Conservation (phyloP, 2,329 filamentous ascomycete species). For the Fusarium sp. region DNA sequence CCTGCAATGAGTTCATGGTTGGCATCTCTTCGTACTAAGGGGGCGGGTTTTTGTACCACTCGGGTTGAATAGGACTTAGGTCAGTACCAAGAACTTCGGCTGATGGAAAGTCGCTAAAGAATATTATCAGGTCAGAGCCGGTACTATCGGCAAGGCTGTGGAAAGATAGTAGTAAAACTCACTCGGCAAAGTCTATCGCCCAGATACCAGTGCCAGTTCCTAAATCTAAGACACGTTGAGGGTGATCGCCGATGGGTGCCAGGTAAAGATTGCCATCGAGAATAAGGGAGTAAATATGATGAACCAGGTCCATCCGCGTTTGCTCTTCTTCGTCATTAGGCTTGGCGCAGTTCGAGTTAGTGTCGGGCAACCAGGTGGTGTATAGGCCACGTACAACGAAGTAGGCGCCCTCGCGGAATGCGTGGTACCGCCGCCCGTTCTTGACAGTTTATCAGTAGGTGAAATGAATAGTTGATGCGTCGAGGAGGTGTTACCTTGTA, state of each 20-base stretch:
- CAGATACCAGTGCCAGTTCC: neutral
- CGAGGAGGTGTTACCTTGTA: neutral
- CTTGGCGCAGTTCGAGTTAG: neutral
- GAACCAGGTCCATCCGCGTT: neutral
- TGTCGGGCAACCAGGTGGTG: neutral
- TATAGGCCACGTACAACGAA: neutral
- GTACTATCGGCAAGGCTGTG: neutral
- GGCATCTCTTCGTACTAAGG: neutral
- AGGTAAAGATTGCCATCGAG: neutral
- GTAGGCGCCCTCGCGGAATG: neutral
- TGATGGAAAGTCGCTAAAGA: neutral
- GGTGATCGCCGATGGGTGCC: neutral
- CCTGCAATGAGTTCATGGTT: neutral
- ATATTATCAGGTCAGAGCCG: neutral
- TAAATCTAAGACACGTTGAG: neutral
- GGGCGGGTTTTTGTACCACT: neutral
- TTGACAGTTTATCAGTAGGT: neutral
- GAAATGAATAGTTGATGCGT: neutral
- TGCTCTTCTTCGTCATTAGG: neutral
- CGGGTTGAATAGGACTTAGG: neutral
- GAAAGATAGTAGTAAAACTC: neutral
- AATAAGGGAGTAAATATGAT: neutral
- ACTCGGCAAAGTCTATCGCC: neutral
- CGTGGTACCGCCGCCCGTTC: neutral
- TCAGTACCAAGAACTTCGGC: neutral